These are phyloP conservation scores for Trichophaea hybrida DNA, from an alignment of 2,329 filamentous ascomycete species.

Conservation along the genomic window DNA sequence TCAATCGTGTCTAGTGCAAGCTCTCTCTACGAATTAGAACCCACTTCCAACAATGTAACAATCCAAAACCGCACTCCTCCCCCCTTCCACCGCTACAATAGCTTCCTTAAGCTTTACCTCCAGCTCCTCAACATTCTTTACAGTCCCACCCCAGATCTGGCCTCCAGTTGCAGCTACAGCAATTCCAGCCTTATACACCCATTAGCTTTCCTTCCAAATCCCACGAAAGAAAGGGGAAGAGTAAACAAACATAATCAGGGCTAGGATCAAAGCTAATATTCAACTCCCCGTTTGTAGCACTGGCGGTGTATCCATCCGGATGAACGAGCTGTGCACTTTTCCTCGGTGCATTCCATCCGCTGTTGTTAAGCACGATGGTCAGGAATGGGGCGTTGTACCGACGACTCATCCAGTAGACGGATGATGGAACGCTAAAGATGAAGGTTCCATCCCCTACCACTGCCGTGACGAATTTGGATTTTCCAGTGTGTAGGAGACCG, in stretches of 20 bases:
- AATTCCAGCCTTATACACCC: constrained; percentile 35
- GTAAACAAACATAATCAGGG: constrained; percentile 37
- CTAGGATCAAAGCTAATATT: constrained; percentile 46
- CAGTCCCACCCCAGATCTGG: constrained; percentile 21
- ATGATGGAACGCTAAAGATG: constrained; percentile 41
- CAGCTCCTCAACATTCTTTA: constrained; percentile 15
- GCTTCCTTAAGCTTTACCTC: constrained; percentile 19
- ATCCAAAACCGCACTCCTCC: constrained; percentile 23
- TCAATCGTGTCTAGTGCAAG: background rate
- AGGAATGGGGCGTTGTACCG: constrained; percentile 42
- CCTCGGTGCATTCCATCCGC: constrained; percentile 48
- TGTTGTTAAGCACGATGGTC: constrained; percentile 44
- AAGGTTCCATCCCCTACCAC: constrained; percentile 46
- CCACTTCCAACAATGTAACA: constrained; percentile 14
- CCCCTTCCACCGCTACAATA: constrained; percentile 17
- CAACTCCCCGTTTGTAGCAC: constrained; percentile 46
- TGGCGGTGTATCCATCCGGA: constrained; percentile 42
- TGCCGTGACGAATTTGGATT: constrained; percentile 38
- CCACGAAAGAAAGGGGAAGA: background rate
- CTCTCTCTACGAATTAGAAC: background rate
- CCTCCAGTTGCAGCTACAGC: constrained; percentile 46
- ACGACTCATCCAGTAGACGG: constrained; percentile 43
- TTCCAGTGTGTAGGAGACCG: constrained; percentile 29
- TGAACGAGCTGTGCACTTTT: constrained; percentile 44
- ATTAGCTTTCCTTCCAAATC: constrained; percentile 1